Evolutionary conservation across 2,329 filamentous ascomycete genomes (phyloP).

Genomic region (Sarocladium brachiariae): DNA sequence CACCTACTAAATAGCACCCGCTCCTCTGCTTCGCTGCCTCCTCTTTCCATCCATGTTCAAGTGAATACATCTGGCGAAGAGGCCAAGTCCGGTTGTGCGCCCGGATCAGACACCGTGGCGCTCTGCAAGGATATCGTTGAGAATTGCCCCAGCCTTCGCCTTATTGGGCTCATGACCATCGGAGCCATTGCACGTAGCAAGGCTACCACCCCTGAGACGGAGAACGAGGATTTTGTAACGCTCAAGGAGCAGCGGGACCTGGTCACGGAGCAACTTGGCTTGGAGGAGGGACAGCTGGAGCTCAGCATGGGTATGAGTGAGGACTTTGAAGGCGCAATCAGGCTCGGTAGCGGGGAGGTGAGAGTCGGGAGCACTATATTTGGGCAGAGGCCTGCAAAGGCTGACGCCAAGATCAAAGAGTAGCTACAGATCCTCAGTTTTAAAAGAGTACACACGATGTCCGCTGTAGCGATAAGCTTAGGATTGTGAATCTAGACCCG

Average conservation of each 20-base stretch:
- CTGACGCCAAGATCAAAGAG: conserved; percentile 65
- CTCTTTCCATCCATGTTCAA: conserved; percentile 76
- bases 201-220: conserved; percentile 64
- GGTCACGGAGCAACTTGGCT: conserved; percentile 47
- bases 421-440: too few relatives aligned
- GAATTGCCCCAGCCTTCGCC: conserved; percentile 63
- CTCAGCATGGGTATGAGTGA: conserved; percentile 98
- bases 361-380: conserved; percentile 93
- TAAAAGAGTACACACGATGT: too few relatives aligned
- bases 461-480: too few relatives aligned
- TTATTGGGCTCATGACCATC: conserved; percentile 93
- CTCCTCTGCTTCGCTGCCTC: conserved; percentile 38
- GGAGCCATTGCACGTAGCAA: conserved; percentile 83
- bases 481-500: too few relatives aligned
- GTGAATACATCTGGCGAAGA: conserved; percentile 91
- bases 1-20: conserved; percentile 72
- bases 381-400: conserved; percentile 71
- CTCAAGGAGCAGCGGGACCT: conserved; percentile 65
- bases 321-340: conserved; percentile 86
- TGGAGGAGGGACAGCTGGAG: conserved; percentile 56
- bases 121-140: conserved; percentile 66
- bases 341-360: conserved; percentile 80
- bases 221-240: conserved; percentile 82
- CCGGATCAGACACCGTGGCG: conserved; percentile 50
- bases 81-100: conserved; percentile 74